These are phyloP conservation scores for Podaxis rugospora DNA, from an alignment of 768 basidiomycete genomes.

Conservation along the genomic window DNA sequence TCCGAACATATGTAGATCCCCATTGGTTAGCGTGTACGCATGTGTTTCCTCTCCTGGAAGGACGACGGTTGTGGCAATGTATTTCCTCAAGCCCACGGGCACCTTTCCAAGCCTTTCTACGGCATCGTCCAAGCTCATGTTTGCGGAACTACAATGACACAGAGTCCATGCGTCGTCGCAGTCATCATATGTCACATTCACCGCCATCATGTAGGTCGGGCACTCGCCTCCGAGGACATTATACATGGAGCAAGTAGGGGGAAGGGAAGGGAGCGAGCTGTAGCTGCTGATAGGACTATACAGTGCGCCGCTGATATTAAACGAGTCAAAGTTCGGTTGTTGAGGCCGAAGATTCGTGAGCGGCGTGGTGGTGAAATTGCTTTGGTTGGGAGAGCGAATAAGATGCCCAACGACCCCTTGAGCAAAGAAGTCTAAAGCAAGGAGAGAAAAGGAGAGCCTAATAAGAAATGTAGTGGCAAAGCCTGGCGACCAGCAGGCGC, in stretches of 20 bases:
- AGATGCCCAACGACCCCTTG: background rate
- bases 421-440: background rate
- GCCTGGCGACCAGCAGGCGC: background rate
- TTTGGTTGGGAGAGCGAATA: background rate
- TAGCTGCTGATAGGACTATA: conserved; percentile 12
- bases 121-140: conserved; percentile 22
- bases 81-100: conserved; percentile 28
- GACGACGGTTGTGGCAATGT: conserved; percentile 20
- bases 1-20: conserved; percentile 27
- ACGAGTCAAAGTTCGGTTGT: conserved; percentile 16
- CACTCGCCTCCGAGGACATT: conserved; percentile 18
- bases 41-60: conserved; percentile 15
- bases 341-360: conserved; percentile 14
- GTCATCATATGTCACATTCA: conserved; percentile 24
- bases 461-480: background rate
- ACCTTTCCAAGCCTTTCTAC: conserved; percentile 23
- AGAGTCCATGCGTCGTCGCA: conserved; percentile 22
- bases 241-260: conserved; percentile 14
- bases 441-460: background rate
- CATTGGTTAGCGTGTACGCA: conserved; percentile 28
- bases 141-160: conserved; percentile 24
- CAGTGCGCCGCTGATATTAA: conserved; percentile 12
- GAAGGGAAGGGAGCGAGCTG: conserved; percentile 12
- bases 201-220: conserved; percentile 16
- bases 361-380: background rate